Conservation (phyloP, 1,284 basidiomycete genomes). For the Xerocomus nothofagi region DNA sequence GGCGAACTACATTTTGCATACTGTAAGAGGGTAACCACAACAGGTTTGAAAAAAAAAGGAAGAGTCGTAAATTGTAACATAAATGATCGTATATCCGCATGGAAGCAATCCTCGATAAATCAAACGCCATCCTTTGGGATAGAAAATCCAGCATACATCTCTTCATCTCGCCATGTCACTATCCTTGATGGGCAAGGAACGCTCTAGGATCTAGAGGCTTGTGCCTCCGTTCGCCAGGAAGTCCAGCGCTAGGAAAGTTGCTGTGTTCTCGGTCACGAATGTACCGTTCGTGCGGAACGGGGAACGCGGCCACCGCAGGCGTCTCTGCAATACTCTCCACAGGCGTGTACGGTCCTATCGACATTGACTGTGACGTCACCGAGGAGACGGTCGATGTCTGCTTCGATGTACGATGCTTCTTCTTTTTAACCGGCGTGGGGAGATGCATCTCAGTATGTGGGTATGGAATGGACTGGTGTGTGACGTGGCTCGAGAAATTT, state of each 20-base stretch:
- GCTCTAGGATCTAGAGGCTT: conserved; percentile 25
- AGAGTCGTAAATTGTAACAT: background rate
- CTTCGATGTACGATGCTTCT: conserved; percentile 27
- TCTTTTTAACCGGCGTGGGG: conserved; percentile 23
- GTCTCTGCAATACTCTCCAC: conserved; percentile 20
- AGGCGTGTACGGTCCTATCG: conserved; percentile 30
- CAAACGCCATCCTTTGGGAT: background rate
- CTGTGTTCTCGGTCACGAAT: conserved; percentile 8
- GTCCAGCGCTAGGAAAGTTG: conserved; percentile 31
- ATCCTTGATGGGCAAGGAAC: conserved; percentile 25
- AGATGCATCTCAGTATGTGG: conserved; percentile 31
- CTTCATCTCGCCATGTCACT: background rate
- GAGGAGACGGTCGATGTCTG: conserved; percentile 34
- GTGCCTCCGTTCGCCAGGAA: conserved; percentile 20
- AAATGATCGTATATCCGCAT: conserved; percentile 4
- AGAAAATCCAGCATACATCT: background rate
- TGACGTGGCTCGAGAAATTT: conserved; percentile 11
- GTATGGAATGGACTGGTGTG: conserved; percentile 21
- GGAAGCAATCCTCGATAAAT: background rate
- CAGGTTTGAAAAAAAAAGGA: background rate
- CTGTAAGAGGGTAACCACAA: too few relatives aligned
- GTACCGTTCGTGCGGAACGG: conserved; percentile 22
- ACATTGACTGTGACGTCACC: conserved; percentile 37
- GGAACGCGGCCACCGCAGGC: conserved; percentile 28
- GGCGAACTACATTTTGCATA: too few relatives aligned